A percentile compares a stretch with the other conserved stretches of the same genome.
These are phyloP conservation scores for Exophiala calicioides DNA, from an alignment of 2,329 filamentous ascomycete species.

Conservation along the genomic window DNA sequence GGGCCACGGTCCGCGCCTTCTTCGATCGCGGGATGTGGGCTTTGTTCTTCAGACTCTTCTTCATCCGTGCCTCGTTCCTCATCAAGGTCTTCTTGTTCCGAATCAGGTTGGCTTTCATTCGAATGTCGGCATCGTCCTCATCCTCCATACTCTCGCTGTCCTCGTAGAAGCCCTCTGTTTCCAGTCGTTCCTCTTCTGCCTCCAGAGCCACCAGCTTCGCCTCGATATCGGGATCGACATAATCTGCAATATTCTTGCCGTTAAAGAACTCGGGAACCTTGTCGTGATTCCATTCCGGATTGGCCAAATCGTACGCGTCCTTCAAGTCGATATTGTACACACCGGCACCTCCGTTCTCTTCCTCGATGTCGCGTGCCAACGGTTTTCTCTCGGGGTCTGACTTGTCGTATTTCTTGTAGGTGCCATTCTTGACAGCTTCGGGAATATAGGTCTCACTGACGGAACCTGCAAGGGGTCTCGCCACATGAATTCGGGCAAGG, in stretches of 20 bases:
- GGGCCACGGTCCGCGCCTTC: constrained; percentile 76
- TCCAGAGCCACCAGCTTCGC: constrained; percentile 87
- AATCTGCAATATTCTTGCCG: constrained; percentile 97
- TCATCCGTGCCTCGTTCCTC: constrained; percentile 91
- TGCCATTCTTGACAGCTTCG: constrained; percentile 68
- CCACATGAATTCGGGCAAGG: constrained; percentile 92
- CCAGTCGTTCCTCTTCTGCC: constrained; percentile 90
- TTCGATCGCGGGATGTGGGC: constrained; percentile 85
- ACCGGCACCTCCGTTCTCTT: constrained; percentile 89
- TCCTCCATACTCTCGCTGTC: constrained; percentile 81
- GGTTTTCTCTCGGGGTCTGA: constrained; percentile 77
- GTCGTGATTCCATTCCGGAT: constrained; percentile 94
- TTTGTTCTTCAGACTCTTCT: constrained; percentile 95
- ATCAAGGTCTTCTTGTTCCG: constrained; percentile 91
- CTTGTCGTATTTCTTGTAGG: constrained; percentile 84
- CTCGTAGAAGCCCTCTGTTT: constrained; percentile 91
- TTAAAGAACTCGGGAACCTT: constrained; percentile 91
- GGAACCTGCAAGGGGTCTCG: constrained; percentile 82
- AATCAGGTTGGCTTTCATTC: constrained; percentile 91
- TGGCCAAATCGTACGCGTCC: constrained; percentile 81
- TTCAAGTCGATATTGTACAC: constrained; percentile 94
- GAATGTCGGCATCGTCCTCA: constrained; percentile 81
- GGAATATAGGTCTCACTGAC: constrained; percentile 83
- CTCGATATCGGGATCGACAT: constrained; percentile 95
- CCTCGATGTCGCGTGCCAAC: constrained; percentile 84